These are phyloP conservation scores for Colletotrichum sp. DNA, from an alignment of 2,329 filamentous ascomycete species.

Conservation along the genomic window DNA sequence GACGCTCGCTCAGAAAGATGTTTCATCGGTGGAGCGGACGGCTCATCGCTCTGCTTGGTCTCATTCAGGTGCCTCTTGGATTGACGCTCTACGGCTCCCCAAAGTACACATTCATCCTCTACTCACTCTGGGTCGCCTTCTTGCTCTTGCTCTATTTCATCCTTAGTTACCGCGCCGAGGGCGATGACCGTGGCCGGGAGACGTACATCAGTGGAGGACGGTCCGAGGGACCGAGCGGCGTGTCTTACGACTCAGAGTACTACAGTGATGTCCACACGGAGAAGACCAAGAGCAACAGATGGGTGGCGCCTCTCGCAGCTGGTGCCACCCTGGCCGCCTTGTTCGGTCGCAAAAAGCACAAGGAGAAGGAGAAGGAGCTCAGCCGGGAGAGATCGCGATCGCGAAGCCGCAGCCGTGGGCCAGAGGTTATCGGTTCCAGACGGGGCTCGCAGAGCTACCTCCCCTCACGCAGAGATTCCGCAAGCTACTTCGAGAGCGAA, in stretches of 20 bases:
- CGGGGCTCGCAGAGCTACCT: conserved; percentile 62
- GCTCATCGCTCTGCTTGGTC: conserved; percentile 77
- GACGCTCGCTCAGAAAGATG: conserved; percentile 59
- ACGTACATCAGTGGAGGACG: conserved; percentile 64
- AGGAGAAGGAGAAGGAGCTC: conserved; percentile 41
- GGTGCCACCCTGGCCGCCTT: conserved; percentile 55
- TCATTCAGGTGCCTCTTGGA: conserved; percentile 87
- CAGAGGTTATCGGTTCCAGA: conserved; percentile 59
- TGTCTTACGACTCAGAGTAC: conserved; percentile 43
- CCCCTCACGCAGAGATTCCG: conserved; percentile 56
- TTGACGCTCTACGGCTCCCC: conserved; percentile 93
- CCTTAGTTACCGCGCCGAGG: conserved; percentile 71
- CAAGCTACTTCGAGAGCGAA: conserved; percentile 66
- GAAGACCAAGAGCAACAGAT: conserved; percentile 43
- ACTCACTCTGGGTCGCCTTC: conserved; percentile 76
- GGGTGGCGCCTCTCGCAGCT: conserved; percentile 59
- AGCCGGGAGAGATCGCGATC: conserved; percentile 43
- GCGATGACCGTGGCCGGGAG: conserved; percentile 55
- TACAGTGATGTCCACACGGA: conserved; percentile 42
- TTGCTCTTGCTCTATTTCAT: conserved; percentile 80
- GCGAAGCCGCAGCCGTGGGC: conserved; percentile 39
- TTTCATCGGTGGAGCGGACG: conserved; percentile 91
- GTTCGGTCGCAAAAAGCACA: conserved; percentile 45
- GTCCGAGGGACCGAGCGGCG: conserved; percentile 49
- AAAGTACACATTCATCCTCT: conserved; percentile 83